These are phyloP conservation scores for Rhodotorula babjevae DNA, from an alignment of 768 basidiomycete species.

Conservation along the genomic window DNA sequence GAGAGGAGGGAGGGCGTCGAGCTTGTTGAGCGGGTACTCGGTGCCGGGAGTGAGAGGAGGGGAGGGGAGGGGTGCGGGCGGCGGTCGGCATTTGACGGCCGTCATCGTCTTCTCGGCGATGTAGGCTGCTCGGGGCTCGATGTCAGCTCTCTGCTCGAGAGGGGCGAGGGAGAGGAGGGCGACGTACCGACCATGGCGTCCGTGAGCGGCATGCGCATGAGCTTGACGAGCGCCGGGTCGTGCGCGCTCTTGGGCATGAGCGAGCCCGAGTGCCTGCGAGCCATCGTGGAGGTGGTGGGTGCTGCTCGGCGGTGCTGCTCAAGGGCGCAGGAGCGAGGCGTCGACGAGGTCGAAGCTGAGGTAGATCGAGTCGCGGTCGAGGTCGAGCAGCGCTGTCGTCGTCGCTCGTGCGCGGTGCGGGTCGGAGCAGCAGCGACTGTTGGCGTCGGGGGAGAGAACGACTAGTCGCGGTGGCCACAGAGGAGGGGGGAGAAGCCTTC, in stretches of 20 bases:
- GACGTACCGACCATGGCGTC: slow-evolving; percentile 66
- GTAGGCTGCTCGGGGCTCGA: slow-evolving; percentile 48
- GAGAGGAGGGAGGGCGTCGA: slow-evolving; percentile 56
- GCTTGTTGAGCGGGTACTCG: background rate
- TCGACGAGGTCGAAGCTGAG: background rate
- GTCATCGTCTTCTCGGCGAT: slow-evolving; percentile 70
- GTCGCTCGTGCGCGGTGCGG: too few species aligned
- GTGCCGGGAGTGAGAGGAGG: slow-evolving; percentile 55
- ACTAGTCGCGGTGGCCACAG: too few species aligned
- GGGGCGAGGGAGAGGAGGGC: background rate
- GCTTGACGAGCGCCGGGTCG: slow-evolving; percentile 70
- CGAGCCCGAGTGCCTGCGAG: slow-evolving; percentile 58
- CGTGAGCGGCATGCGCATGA: slow-evolving; percentile 69
- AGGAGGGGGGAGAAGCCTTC: too few species aligned
- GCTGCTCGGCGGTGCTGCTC: background rate
- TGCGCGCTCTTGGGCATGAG: slow-evolving; percentile 69
- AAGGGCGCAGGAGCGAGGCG: background rate
- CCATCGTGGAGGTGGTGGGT: slow-evolving; percentile 5
- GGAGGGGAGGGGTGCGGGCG: slow-evolving; percentile 51
- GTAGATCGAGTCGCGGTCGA: too few species aligned
- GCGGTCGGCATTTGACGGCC: slow-evolving; percentile 56
- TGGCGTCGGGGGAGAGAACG: too few species aligned
- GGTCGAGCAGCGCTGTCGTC: too few species aligned
- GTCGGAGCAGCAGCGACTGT: too few species aligned
- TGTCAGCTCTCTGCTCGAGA: background rate